Percentiles rank a stretch among this genome's conserved stretches.
phyloP scores from a whole-genome alignment of 352 stramenopile species.

The Hyaloperonospora brassicae region DNA sequence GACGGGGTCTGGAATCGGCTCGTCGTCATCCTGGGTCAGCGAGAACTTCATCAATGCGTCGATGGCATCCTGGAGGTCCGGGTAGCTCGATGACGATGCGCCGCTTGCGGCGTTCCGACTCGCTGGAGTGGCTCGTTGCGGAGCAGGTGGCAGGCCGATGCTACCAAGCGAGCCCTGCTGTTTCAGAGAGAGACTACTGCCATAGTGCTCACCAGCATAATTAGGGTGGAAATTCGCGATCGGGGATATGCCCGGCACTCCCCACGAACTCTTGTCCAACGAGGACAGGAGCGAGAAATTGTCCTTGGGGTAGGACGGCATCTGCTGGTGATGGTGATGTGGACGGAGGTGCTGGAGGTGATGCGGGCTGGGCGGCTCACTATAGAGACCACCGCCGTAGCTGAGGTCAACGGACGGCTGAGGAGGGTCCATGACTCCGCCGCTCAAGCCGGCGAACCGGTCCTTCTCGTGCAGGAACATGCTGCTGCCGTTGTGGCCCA shows the following conservation, averaged over 20 bases:
- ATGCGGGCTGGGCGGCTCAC: slow-evolving; percentile 27
- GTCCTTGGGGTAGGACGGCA: slow-evolving; percentile 50
- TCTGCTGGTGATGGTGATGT: slow-evolving; percentile 21
- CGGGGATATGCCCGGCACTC: slow-evolving; percentile 13
- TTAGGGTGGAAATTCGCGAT: slow-evolving; percentile 34
- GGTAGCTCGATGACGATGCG: slow-evolving; percentile 43
- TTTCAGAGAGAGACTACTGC: slow-evolving; percentile 17
- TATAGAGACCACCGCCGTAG: slow-evolving; percentile 25
- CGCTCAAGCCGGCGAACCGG: slow-evolving; percentile 16
- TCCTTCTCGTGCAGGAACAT: slow-evolving; percentile 66
- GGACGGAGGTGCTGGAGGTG: slow-evolving; percentile 21
- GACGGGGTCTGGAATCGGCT: slow-evolving; percentile 23
- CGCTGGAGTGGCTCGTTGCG: slow-evolving; percentile 18
- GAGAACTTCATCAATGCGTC: slow-evolving; percentile 85
- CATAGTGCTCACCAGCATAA: slow-evolving; percentile 45
- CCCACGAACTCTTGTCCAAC: slow-evolving; percentile 54
- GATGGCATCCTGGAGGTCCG: slow-evolving; percentile 80
- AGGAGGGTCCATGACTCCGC: slow-evolving; percentile 25
- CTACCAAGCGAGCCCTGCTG: slow-evolving; percentile 31
- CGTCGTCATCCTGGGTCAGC: slow-evolving; percentile 43
- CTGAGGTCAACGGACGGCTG: slow-evolving; percentile 28
- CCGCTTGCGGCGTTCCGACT: slow-evolving; percentile 20
- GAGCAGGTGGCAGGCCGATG: slow-evolving; percentile 24
- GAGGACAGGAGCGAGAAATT: slow-evolving; percentile 58
- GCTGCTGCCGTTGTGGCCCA: slow-evolving; percentile 27